Evolutionary conservation across 2,329 filamentous ascomycete genomes (phyloP).

Genomic region (Thelonectria discophora): DNA sequence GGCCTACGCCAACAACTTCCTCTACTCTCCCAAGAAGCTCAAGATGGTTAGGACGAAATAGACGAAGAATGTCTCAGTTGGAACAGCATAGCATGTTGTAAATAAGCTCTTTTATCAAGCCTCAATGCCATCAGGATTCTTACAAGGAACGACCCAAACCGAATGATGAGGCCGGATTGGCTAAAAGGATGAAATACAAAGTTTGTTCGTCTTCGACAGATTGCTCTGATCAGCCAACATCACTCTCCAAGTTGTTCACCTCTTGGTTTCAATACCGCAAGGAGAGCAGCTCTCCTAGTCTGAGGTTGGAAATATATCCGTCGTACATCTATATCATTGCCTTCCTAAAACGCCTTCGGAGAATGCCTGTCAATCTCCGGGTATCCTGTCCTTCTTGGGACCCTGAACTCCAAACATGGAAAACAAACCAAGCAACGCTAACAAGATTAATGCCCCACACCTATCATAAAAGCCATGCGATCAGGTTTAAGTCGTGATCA

Average conservation of each 20-base stretch:
- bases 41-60: slow-evolving; percentile 88
- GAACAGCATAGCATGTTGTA: slow-evolving; percentile 37
- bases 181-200: neutral
- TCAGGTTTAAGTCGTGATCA: slow-evolving; percentile 59
- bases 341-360: slow-evolving; percentile 27
- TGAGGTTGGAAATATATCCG: neutral
- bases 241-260: neutral
- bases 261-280: neutral
- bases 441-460: slow-evolving; percentile 28
- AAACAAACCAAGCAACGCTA: slow-evolving; percentile 28
- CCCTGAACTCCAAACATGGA: slow-evolving; percentile 36
- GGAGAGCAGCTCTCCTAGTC: neutral
- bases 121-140: slow-evolving; percentile 25
- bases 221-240: neutral
- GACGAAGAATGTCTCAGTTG: slow-evolving; percentile 33
- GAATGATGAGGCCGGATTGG: neutral
- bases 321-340: neutral
- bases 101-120: slow-evolving; percentile 40
- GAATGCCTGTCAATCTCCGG: slow-evolving; percentile 18
- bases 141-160: neutral
- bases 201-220: neutral
- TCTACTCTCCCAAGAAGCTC: slow-evolving; percentile 84
- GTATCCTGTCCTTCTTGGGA: slow-evolving; percentile 25
- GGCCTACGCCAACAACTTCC: slow-evolving; percentile 95
- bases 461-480: slow-evolving; percentile 14